Base-by-base conservation (phyloP, 441 rosid genomes). In the Flueggea neowawraea region DNA sequence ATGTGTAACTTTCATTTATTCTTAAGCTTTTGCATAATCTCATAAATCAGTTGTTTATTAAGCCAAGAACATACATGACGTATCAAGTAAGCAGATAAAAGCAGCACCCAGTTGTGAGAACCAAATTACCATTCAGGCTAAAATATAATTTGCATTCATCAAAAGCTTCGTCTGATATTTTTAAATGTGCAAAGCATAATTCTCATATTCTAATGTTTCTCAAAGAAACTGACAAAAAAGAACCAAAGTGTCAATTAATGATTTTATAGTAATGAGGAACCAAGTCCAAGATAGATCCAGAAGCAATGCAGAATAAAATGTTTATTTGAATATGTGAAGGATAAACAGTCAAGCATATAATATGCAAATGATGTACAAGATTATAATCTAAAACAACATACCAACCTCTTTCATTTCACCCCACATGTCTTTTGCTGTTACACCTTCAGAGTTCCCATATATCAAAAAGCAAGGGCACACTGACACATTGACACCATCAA, bases 401-500 rank as follows among this genome's bases (percentile, higher is more conserved):
- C 62, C 54, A 58, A 93, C 97, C 95, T 87, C 78, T 78, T 84
- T 90, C 36, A 93, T 78, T 73, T 76, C 80, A 54, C 81, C 60
- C 98, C 98, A 93, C 96, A 93, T 84, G 31, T 88, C 90, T 65
- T 80, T 80, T 33, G 98, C 96, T 45, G 91, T 82, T 73, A 85
- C 64, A 51, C 93, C 90, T 54, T 63, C 71, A 64, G 77, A 75
- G 66, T 87, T 76, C 39, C 98, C 97, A 14, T 89, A 75, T 73
- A 85, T 75, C 67, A 76, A 78, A 75, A 90, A 88, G 69, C 73
- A 69, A 13, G 96, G 93, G 58, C 98, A 90, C 66, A 68, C 67
- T 16, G 95, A 87, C 69, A 93, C 80, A 59, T 61, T 78, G 62
- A 90, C 84, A 66, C 53, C 84, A 48, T 75, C 82, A 10, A 73